These are phyloP conservation scores for Cocos nucifera DNA, from an alignment of 176 grass and related monocot species.

Conservation along the genomic window DNA sequence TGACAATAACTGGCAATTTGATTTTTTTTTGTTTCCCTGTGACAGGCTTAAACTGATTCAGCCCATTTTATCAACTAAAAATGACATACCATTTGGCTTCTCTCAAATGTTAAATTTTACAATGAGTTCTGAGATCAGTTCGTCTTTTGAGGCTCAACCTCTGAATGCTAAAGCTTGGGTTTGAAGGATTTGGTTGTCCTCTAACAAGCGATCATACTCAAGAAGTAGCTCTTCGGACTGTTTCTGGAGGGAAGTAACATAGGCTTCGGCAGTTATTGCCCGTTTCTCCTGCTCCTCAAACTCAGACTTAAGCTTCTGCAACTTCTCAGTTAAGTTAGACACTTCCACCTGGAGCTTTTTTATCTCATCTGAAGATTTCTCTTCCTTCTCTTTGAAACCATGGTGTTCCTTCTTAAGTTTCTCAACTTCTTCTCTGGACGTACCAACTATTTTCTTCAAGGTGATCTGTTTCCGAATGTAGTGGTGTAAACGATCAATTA, in stretches of 20 bases:
- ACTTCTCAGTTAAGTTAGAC: constrained; percentile 37
- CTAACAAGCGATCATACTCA: constrained; percentile 74
- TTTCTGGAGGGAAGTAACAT: constrained; percentile 67
- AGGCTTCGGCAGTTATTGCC: constrained; percentile 36
- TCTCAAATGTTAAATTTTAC: too few relatives aligned
- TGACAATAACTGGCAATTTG: too few relatives aligned
- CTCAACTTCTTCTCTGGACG: constrained; percentile 60
- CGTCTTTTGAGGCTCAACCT: not conserved
- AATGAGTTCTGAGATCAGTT: too few relatives aligned
- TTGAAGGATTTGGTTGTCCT: constrained; percentile 91
- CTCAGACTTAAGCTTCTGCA: constrained; percentile 53
- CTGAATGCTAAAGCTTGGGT: constrained; percentile 47
- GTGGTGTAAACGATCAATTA: constrained; percentile 78
- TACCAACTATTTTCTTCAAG: constrained; percentile 39
- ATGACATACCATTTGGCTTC: too few relatives aligned
- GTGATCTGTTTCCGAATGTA: constrained; percentile 57
- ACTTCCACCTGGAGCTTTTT: constrained; percentile 54
- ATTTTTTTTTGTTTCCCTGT: too few relatives aligned
- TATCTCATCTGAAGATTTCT: constrained; percentile 31
- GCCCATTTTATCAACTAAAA: too few relatives aligned
- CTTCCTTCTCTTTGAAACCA: constrained; percentile 46
- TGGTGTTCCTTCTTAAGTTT: constrained; percentile 65
- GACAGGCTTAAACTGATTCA: too few relatives aligned
- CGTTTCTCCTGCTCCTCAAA: constrained; percentile 43
- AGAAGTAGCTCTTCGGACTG: constrained; percentile 73